Evolutionary conservation across 2,329 filamentous ascomycete genomes (phyloP), one percentile per base, ranked within the genome.

Genomic region (Alternaria brassicicola): DNA sequence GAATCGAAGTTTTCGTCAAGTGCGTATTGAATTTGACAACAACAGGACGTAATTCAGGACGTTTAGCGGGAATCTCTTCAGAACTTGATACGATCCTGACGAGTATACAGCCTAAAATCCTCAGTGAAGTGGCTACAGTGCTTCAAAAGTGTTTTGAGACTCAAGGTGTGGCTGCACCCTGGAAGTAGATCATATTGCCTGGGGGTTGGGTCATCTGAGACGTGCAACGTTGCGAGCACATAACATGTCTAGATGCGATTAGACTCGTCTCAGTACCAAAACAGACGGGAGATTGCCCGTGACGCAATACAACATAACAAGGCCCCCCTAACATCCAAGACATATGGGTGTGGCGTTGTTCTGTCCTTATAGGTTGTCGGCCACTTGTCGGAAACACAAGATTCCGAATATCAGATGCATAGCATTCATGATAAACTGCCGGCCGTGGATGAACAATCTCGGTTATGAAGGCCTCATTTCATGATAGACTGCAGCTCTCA

Each of bases 91-190:
- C 46, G 25, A 4, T 25, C 25, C 52, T 60, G 63, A 55, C 62
- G 23, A 46, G 19, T 31, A n/a, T 23, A 8, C 31, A 2, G 25
- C 21, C 42, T 57, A 33, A 23, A 36, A 31, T 19, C 35, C 26
- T 17, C n/a, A 43, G 31, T 43, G 41, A 55, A 42, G 49, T 41
- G 59, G 33, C 21, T 50, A 54, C 59, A 61, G 62, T 59, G 19
- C 36, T 58, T 60, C 45, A 23, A 39, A 61, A 49, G 46, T 57
- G 33, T 54, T 55, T 60, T 63, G 65, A 65, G 52, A 60, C 56
- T 62, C 55, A 61, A 35, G 54, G 53, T 61, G 71, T 73, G 67
- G 64, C 65, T 69, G 57, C 62, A 66, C 43, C 38, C 53, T 54
- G 39, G 63, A 60, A 53, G 38, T 39, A 55, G 36, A 41, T 52